These are phyloP conservation scores for Hypomyces perniciosus DNA, from an alignment of 2,329 filamentous ascomycete genomes.

Conservation along the genomic window DNA sequence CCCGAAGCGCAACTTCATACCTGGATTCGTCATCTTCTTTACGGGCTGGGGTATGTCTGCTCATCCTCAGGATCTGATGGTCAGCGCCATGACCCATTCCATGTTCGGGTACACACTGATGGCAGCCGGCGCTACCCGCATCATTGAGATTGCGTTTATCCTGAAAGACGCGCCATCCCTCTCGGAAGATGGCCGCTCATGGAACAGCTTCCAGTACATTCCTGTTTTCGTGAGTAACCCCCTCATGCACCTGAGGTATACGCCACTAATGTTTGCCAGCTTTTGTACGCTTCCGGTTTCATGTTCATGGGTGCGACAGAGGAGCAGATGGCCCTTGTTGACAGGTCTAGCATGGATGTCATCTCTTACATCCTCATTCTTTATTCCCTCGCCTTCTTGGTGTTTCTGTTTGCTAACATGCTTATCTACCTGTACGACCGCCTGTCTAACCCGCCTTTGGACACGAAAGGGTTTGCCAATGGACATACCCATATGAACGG, in stretches of 20 bases:
- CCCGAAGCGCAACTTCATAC: slow-evolving; percentile 88
- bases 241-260: not conserved
- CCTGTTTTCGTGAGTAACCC: slow-evolving; percentile 48
- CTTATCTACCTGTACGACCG: slow-evolving; percentile 80
- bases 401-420: slow-evolving; percentile 88
- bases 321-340: slow-evolving; percentile 82
- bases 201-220: slow-evolving; percentile 55
- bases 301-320: slow-evolving; percentile 97
- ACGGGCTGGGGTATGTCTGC: slow-evolving; percentile 95
- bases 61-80: slow-evolving; percentile 75
- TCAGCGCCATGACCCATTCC: slow-evolving; percentile 81
- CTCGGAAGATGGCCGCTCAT: slow-evolving; percentile 60
- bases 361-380: slow-evolving; percentile 89
- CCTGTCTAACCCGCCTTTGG: slow-evolving; percentile 32
- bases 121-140: slow-evolving; percentile 74
- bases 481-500: slow-evolving; percentile 30
- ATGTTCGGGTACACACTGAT: slow-evolving; percentile 95
- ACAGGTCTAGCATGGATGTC: slow-evolving; percentile 70
- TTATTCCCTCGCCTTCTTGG: slow-evolving; percentile 80
- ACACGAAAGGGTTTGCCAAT: slow-evolving; percentile 32
- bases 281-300: slow-evolving; percentile 88
- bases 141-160: slow-evolving; percentile 88
- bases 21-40: slow-evolving; percentile 81
- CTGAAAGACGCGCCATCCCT: slow-evolving; percentile 64
- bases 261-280: slow-evolving; percentile 39